Conservation (phyloP, 2,329 filamentous ascomycete genomes). For the Thielaviopsis cerberus region DNA sequence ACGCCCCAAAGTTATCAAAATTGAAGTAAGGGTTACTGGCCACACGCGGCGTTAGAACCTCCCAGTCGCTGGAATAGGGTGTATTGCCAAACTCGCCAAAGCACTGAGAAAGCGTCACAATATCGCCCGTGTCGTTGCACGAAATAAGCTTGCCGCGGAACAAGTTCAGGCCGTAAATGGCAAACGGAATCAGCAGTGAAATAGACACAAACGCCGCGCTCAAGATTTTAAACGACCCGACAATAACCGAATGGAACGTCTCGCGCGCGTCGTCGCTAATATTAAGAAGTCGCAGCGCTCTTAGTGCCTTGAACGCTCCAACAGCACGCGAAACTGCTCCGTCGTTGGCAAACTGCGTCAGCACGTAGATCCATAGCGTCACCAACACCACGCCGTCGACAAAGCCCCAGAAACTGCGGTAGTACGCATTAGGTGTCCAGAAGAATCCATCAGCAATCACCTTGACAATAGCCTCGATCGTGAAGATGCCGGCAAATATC, state of each 20-base stretch:
- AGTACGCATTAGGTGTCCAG: slow-evolving; percentile 93
- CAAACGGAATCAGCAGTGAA: slow-evolving; percentile 86
- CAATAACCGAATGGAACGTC: slow-evolving; percentile 90
- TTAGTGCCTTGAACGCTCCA: slow-evolving; percentile 88
- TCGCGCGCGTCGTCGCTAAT: slow-evolving; percentile 89
- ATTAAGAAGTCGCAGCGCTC: slow-evolving; percentile 78
- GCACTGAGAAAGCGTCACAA: slow-evolving; percentile 50
- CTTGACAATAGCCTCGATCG: slow-evolving; percentile 73
- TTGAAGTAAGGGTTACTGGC: slow-evolving; percentile 69
- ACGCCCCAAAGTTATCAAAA: slow-evolving; percentile 88
- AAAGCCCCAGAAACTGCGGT: slow-evolving; percentile 88
- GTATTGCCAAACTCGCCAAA: slow-evolving; percentile 63
- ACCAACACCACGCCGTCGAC: slow-evolving; percentile 84
- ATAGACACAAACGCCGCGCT: slow-evolving; percentile 88
- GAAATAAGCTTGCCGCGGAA: slow-evolving; percentile 64
- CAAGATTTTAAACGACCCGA: slow-evolving; percentile 85
- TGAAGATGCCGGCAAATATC: slow-evolving; percentile 75
- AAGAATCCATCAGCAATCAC: slow-evolving; percentile 88
- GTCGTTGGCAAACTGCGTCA: slow-evolving; percentile 63
- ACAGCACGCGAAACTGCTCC: slow-evolving; percentile 76
- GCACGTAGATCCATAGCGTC: slow-evolving; percentile 88
- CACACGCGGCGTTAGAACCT: slow-evolving; percentile 63
- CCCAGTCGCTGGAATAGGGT: slow-evolving; percentile 59
- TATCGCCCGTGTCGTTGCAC: slow-evolving; percentile 48
- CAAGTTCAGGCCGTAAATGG: slow-evolving; percentile 84